A percentile compares a stretch with the other conserved stretches of the same genome.
These are phyloP conservation scores for Nothophoma quercina DNA, from an alignment of 2,329 filamentous ascomycete genomes.

Conservation along the genomic window DNA sequence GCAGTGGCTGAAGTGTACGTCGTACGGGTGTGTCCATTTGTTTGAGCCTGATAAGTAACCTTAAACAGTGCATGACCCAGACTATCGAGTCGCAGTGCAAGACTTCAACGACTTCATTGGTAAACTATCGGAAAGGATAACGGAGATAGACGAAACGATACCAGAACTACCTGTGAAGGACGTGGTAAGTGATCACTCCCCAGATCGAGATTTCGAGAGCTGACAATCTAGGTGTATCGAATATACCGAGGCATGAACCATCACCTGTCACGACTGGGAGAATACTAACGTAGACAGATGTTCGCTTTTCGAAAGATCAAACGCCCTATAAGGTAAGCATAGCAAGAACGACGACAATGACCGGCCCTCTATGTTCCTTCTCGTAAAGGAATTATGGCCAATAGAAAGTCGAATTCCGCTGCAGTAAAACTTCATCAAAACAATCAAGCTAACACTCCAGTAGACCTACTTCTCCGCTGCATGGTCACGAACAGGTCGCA, in stretches of 20 bases:
- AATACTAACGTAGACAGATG: constrained; percentile 57
- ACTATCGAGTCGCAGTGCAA: constrained; percentile 78
- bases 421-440: no score
- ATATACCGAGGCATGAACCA: constrained; percentile 71
- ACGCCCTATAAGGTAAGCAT: constrained; percentile 83
- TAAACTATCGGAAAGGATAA: constrained; percentile 72
- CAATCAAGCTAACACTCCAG: constrained; percentile 26
- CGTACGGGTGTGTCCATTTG: background rate
- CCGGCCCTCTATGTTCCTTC: background rate
- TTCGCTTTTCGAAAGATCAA: constrained; percentile 82
- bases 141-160: constrained; percentile 78
- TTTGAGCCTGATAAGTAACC: constrained; percentile 19
- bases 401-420: no score
- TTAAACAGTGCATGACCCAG: constrained; percentile 73
- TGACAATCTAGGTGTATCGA: constrained; percentile 69
- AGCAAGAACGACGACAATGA: background rate
- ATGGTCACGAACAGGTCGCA: constrained; percentile 86
- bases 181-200: constrained; percentile 60
- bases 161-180: constrained; percentile 88
- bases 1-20: constrained; percentile 69
- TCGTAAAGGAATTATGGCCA: no score
- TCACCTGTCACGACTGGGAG: background rate
- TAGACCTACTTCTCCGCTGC: constrained; percentile 83
- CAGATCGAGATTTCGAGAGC: background rate
- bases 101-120: constrained; percentile 86